Evolutionary conservation across 2,329 filamentous ascomycete species (phyloP).

Genomic region (Aspergillus ruber): DNA sequence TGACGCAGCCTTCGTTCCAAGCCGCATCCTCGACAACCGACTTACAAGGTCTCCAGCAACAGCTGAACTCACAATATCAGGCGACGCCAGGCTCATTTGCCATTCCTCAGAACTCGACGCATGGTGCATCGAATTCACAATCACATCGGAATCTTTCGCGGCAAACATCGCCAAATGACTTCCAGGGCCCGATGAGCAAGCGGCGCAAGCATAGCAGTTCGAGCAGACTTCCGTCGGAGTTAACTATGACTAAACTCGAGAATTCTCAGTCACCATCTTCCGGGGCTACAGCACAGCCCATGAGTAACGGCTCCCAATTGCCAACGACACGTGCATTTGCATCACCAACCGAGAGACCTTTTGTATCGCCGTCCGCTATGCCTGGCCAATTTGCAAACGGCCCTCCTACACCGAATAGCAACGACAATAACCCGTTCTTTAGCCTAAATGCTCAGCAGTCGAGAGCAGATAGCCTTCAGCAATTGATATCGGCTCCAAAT

Average conservation of each 20-base stretch:
- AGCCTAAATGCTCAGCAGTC: conserved; percentile 53
- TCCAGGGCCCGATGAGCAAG: conserved; percentile 63
- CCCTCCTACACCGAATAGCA: conserved; percentile 61
- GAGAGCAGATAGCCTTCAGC: conserved; percentile 60
- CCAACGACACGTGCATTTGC: conserved; percentile 31
- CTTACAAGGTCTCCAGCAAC: conserved; percentile 53
- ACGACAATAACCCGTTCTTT: conserved; percentile 55
- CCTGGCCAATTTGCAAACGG: conserved; percentile 50
- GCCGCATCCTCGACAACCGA: conserved; percentile 58
- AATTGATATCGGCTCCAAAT: conserved; percentile 64
- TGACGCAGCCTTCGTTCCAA: conserved; percentile 42
- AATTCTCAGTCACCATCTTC: conserved; percentile 39
- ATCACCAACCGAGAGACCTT: conserved; percentile 41
- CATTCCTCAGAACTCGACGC: conserved; percentile 32
- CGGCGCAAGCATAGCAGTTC: conserved; percentile 73
- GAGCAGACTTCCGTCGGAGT: conserved; percentile 61
- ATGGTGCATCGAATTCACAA: conserved; percentile 39
- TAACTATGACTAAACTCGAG: conserved; percentile 79
- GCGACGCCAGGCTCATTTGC: conserved; percentile 34
- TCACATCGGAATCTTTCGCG: conserved; percentile 62
- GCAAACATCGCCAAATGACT: conserved; percentile 63
- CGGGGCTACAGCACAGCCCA: conserved; percentile 29
- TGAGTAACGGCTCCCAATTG: conserved; percentile 36
- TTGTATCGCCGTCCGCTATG: conserved; percentile 39
- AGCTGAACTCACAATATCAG: conserved; percentile 40